Conservation (phyloP, 1,139 yeast genomes). For the Kodamaea derodonti region DNA sequence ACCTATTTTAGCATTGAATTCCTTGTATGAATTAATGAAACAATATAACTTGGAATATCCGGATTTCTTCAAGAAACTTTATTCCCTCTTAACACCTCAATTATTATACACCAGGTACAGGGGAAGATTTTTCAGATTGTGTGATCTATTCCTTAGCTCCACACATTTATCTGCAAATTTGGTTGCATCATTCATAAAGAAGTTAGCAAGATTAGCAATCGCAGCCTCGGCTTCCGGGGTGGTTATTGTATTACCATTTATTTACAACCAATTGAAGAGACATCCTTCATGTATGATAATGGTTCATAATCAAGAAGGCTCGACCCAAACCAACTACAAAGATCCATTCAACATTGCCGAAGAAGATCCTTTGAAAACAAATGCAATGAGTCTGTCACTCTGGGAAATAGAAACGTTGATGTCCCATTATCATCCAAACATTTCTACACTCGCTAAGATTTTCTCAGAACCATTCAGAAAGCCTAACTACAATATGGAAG, state of each 20-base stretch:
- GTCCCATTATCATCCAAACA: slow-evolving; percentile 93
- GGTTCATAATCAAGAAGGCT: slow-evolving; percentile 52
- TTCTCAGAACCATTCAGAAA: slow-evolving; percentile 88
- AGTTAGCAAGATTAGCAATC: slow-evolving; percentile 68
- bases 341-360: slow-evolving; percentile 72
- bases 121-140: slow-evolving; percentile 81
- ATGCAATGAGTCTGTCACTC: slow-evolving; percentile 78
- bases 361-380: slow-evolving; percentile 69
- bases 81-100: slow-evolving; percentile 72
- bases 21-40: slow-evolving; percentile 82
- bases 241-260: slow-evolving; percentile 83
- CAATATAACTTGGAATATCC: slow-evolving; percentile 87
- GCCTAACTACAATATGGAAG: slow-evolving; percentile 84
- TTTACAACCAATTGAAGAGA: slow-evolving; percentile 80
- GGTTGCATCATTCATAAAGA: slow-evolving; percentile 87
- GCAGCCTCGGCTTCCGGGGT: slow-evolving; percentile 89
- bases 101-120: slow-evolving; percentile 75
- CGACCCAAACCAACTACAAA: slow-evolving; percentile 29
- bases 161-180: slow-evolving; percentile 82
- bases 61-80: slow-evolving; percentile 78
- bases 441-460: slow-evolving; percentile 86
- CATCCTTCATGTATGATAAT: slow-evolving; percentile 93
- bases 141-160: slow-evolving; percentile 81
- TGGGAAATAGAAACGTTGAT: slow-evolving; percentile 88
- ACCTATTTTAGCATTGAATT: slow-evolving; percentile 80